Conservation (phyloP, 2,329 filamentous ascomycete species). For the Colletotrichum incanum region DNA sequence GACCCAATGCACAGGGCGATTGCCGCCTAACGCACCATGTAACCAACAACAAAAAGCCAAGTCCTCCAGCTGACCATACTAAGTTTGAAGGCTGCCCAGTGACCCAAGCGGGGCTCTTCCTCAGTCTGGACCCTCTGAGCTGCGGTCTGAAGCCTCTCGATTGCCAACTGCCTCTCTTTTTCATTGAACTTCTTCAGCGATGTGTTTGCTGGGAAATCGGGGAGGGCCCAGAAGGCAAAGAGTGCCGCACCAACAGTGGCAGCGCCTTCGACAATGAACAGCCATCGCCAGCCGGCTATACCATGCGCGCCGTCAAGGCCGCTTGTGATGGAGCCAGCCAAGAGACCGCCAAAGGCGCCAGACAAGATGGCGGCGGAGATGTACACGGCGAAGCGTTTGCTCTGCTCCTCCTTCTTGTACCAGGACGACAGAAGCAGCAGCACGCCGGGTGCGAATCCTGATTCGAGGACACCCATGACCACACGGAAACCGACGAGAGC, state of each 20-base stretch:
- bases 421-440: slow-evolving; percentile 76
- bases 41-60: slow-evolving; percentile 58
- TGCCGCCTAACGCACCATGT: slow-evolving; percentile 52
- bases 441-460: slow-evolving; percentile 74
- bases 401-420: slow-evolving; percentile 64
- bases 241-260: slow-evolving; percentile 75
- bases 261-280: slow-evolving; percentile 76
- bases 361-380: slow-evolving; percentile 81
- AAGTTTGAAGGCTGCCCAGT: slow-evolving; percentile 42
- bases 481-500: slow-evolving; percentile 58
- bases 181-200: slow-evolving; percentile 65
- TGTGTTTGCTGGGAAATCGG: slow-evolving; percentile 79
- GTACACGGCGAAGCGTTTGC: slow-evolving; percentile 70
- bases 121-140: slow-evolving; percentile 74
- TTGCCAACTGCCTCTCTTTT: slow-evolving; percentile 72
- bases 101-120: slow-evolving; percentile 69
- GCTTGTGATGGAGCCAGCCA: slow-evolving; percentile 72
- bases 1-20: no score
- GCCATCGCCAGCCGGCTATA: slow-evolving; percentile 65
- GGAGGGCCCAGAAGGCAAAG: slow-evolving; percentile 76
- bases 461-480: slow-evolving; percentile 69
- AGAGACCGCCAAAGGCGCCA: slow-evolving; percentile 75
- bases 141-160: slow-evolving; percentile 73
- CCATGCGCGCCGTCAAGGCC: slow-evolving; percentile 69
- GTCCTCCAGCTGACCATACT: slow-evolving; percentile 57